These are phyloP conservation scores for Trichoderma sp. DNA, from an alignment of 2,329 filamentous ascomycete species.

Conservation along the genomic window DNA sequence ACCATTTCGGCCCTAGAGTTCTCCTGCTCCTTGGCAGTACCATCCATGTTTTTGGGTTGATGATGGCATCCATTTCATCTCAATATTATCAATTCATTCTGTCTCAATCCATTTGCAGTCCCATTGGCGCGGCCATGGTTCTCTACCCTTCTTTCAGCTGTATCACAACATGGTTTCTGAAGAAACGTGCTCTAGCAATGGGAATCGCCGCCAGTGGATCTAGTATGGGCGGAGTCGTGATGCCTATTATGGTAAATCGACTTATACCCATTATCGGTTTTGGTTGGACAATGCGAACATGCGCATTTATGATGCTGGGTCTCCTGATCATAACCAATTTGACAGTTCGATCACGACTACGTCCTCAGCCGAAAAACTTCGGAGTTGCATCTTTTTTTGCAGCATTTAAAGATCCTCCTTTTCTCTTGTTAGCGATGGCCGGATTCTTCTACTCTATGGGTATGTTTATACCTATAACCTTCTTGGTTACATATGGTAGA, in stretches of 20 bases:
- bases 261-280: neutral
- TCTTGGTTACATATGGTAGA: neutral
- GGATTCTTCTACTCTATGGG: slow-evolving; percentile 1
- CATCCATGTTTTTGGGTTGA: neutral
- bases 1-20: neutral
- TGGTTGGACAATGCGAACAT: neutral
- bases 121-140: neutral
- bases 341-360: neutral
- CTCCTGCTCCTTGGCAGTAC: neutral
- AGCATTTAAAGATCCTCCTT: neutral
- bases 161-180: neutral
- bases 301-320: neutral
- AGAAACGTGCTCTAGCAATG: neutral
- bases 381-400: neutral
- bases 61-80: neutral
- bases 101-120: neutral
- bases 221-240: neutral
- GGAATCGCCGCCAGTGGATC: neutral
- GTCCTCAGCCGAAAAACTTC: neutral
- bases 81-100: neutral
- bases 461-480: neutral
- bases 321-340: neutral
- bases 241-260: neutral
- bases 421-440: neutral
- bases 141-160: neutral